A percentile compares a stretch with the other conserved stretches of the same genome.
These are phyloP conservation scores for Boeremia lycopersici DNA, from an alignment of 2,329 filamentous ascomycete genomes.

Conservation along the genomic window DNA sequence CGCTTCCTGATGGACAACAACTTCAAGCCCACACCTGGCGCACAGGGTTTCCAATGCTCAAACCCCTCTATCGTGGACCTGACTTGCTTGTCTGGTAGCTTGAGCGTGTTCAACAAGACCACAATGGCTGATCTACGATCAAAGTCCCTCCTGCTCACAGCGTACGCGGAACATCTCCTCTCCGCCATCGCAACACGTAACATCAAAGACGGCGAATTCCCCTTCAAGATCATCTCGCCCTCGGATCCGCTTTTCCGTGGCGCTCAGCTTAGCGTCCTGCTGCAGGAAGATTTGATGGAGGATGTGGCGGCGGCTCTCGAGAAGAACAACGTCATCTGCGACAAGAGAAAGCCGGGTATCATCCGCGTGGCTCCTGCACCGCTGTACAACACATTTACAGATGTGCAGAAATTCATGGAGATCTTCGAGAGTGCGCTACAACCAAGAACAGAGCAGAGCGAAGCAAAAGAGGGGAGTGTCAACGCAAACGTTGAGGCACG, in stretches of 20 bases:
- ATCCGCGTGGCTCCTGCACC: slow-evolving; percentile 84
- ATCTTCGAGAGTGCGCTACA: slow-evolving; percentile 56
- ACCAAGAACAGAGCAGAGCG: slow-evolving; percentile 9
- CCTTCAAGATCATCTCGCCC: slow-evolving; percentile 68
- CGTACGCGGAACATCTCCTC: slow-evolving; percentile 58
- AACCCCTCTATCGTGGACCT: slow-evolving; percentile 82
- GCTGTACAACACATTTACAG: slow-evolving; percentile 79
- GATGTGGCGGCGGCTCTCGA: slow-evolving; percentile 68
- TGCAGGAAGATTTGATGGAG: slow-evolving; percentile 72
- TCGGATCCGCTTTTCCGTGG: slow-evolving; percentile 69
- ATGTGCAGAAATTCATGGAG: slow-evolving; percentile 59
- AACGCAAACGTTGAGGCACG: slow-evolving; percentile 13
- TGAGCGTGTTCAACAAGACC: slow-evolving; percentile 76
- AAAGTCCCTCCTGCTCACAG: slow-evolving; percentile 75
- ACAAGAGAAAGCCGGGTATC: slow-evolving; percentile 84
- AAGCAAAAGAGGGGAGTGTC: background rate
- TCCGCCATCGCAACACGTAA: slow-evolving; percentile 28
- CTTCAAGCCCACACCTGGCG: slow-evolving; percentile 78
- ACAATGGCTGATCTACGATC: slow-evolving; percentile 69
- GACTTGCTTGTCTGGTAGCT: slow-evolving; percentile 73
- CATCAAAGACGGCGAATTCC: slow-evolving; percentile 26
- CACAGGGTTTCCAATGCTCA: slow-evolving; percentile 80
- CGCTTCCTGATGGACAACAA: slow-evolving; percentile 84
- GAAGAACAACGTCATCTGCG: slow-evolving; percentile 73
- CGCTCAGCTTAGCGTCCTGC: slow-evolving; percentile 77